phyloP scores from a whole-genome alignment of 345 rosid species.

The Rhizophora mangle region DNA sequence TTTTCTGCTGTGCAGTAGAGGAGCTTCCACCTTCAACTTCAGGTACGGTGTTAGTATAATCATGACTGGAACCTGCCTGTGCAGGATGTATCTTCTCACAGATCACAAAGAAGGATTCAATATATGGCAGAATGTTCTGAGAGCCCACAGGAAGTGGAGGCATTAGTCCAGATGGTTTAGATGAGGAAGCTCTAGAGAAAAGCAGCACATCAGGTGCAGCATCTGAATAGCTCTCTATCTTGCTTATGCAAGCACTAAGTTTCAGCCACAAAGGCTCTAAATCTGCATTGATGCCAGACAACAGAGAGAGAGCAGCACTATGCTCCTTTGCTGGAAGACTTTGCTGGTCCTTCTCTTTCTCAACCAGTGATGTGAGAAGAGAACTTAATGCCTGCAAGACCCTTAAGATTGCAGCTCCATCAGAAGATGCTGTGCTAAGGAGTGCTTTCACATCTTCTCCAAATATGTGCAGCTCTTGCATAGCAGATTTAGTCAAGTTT shows the following conservation, averaged over 20 bases:
- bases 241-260: constrained; percentile 84
- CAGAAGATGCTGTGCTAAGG: constrained; percentile 66
- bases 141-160: constrained; percentile 89
- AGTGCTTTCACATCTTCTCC: constrained; percentile 84
- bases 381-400: constrained; percentile 89
- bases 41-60: constrained; percentile 43
- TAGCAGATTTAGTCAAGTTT: constrained; percentile 68
- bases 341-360: constrained; percentile 56
- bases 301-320: constrained; percentile 55
- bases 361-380: constrained; percentile 51
- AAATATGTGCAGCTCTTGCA: constrained; percentile 67
- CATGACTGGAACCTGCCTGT: constrained; percentile 64
- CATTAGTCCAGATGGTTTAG: constrained; percentile 53
- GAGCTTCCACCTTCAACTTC: constrained; percentile 61
- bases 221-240: constrained; percentile 79
- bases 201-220: constrained; percentile 41
- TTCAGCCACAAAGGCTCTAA: constrained; percentile 90
- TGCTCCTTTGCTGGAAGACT: constrained; percentile 52
- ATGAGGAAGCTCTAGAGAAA: constrained; percentile 43
- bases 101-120: constrained; percentile 87
- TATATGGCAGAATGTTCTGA: constrained; percentile 85
- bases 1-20: constrained; percentile 50
- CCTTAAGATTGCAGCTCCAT: constrained; percentile 91
- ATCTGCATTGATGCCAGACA: constrained; percentile 57
- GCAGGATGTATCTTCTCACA: constrained; percentile 81